Evolutionary conservation across 2,329 filamentous ascomycete genomes (phyloP).

Genomic region (Drechslerella coelobrocha): DNA sequence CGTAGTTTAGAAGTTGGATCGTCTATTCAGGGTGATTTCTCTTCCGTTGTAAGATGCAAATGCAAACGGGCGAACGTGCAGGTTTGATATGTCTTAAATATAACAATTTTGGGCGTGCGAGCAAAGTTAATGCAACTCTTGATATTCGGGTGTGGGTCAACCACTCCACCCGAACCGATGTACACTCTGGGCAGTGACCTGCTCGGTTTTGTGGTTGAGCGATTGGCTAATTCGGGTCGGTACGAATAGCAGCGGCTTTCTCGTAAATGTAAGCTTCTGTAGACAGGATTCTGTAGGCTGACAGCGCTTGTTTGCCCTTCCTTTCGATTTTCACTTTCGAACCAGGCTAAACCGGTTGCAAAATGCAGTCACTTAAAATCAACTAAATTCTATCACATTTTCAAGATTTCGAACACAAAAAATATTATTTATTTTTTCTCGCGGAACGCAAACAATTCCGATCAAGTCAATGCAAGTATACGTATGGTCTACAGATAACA

Average conservation of each 20-base stretch:
- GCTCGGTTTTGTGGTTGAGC: too few relatives aligned
- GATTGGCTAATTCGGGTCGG: too few relatives aligned
- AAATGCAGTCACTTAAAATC: background rate
- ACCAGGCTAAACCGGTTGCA: background rate
- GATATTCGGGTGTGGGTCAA: background rate
- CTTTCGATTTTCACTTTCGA: background rate
- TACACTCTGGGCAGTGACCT: too few relatives aligned
- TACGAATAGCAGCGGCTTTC: background rate
- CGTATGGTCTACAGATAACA: background rate
- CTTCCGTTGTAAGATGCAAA: too few relatives aligned
- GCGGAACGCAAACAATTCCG: background rate
- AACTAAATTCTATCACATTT: slow-evolving; percentile 3
- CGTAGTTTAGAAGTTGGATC: background rate
- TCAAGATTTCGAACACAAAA: background rate
- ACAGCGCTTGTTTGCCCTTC: too few relatives aligned
- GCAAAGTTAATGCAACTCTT: too few relatives aligned
- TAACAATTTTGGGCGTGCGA: too few relatives aligned
- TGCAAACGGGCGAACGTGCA: background rate
- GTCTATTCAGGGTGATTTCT: background rate
- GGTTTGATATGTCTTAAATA: too few relatives aligned
- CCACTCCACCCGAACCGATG: background rate
- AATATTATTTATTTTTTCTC: background rate
- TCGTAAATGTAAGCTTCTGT: background rate
- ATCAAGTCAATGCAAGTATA: background rate
- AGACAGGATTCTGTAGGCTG: background rate